These are phyloP conservation scores for Blastocystis sp. DNA, from an alignment of 352 stramenopile species.

Conservation along the genomic window DNA sequence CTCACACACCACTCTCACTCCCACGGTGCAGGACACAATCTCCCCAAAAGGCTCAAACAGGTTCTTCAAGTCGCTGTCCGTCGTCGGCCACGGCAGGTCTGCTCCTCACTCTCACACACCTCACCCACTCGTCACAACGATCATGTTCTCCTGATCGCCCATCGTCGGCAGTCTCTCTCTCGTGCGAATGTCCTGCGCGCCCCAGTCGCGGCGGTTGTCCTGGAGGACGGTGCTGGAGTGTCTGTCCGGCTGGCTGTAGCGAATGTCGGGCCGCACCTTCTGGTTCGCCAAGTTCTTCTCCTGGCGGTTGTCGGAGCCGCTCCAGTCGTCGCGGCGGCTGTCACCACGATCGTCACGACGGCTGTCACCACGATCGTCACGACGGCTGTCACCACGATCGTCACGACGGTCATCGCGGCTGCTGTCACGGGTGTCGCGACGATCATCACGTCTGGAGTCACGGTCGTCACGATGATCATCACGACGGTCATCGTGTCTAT, in stretches of 20 bases:
- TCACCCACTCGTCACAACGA: background rate
- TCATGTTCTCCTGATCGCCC: background rate
- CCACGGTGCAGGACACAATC: conserved; percentile 5
- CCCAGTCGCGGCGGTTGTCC: background rate
- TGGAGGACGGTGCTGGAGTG: background rate
- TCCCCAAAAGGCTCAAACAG: background rate
- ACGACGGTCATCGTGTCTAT: background rate
- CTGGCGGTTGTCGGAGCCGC: background rate
- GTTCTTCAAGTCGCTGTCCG: background rate
- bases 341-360: background rate
- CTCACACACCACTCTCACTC: background rate
- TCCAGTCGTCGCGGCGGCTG: background rate
- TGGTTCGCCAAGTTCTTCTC: background rate
- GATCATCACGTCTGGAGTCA: background rate
- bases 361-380: background rate
- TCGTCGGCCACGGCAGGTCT: background rate
- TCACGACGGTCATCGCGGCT: background rate
- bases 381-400: background rate
- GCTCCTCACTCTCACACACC: background rate
- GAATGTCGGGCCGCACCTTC: background rate
- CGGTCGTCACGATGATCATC: background rate
- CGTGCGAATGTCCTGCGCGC: background rate
- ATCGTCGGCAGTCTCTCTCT: background rate
- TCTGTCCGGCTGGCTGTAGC: background rate
- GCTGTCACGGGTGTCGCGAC: background rate